These are phyloP conservation scores for Hagleromyces aurorensis DNA, from an alignment of 805 yeast genomes.

Conservation along the genomic window DNA sequence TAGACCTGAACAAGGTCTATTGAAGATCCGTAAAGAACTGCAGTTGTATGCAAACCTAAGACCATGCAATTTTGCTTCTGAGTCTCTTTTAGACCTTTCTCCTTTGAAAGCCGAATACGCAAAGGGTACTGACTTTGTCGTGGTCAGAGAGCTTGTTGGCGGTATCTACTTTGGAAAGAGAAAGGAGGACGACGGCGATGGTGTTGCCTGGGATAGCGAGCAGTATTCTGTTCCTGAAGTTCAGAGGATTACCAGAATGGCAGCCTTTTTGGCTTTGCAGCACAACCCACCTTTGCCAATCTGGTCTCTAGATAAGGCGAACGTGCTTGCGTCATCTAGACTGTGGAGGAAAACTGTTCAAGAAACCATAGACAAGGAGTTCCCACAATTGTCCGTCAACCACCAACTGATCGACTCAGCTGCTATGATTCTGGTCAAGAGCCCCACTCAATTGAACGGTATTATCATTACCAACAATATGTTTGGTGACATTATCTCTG, in stretches of 20 bases:
- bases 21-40: conserved; percentile 89
- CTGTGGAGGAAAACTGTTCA: conserved; percentile 94
- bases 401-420: conserved; percentile 98
- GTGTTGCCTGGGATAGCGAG: conserved; percentile 91
- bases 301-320: conserved; percentile 96
- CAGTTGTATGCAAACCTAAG: conserved; percentile 92
- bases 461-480: conserved; percentile 87
- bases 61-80: conserved; percentile 91
- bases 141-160: conserved; percentile 94
- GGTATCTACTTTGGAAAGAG: conserved; percentile 98
- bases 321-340: conserved; percentile 92
- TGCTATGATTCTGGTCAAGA: conserved; percentile 93
- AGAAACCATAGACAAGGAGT: conserved; percentile 74
- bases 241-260: conserved; percentile 95
- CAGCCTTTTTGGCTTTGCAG: conserved; percentile 92
- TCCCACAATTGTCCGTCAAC: conserved; percentile 79
- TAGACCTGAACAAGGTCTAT: conserved; percentile 95
- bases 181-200: conserved; percentile 80
- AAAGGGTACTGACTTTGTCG: conserved; percentile 83
- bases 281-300: conserved; percentile 88
- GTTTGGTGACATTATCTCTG: conserved; percentile 98
- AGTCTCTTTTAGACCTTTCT: conserved; percentile 72
- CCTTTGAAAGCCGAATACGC: conserved; percentile 84
- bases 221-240: conserved; percentile 87
- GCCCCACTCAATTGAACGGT: conserved; percentile 88